phyloP scores from a whole-genome alignment of 2,329 filamentous ascomycete species.

The Aspergillus hiratsukae region DNA sequence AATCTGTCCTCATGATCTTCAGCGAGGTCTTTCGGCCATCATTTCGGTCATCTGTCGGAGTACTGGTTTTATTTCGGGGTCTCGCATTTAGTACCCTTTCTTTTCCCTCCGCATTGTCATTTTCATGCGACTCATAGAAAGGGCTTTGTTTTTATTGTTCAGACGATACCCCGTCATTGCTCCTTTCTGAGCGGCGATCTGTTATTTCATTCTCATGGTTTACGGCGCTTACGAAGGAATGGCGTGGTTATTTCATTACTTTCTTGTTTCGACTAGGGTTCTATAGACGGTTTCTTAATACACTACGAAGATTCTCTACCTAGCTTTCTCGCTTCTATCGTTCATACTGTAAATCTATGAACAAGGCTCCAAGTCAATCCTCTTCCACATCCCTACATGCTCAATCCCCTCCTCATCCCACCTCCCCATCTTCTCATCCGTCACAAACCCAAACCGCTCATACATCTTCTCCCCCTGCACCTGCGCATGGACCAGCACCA shows the following conservation, averaged over 20 bases:
- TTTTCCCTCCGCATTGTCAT: conserved; percentile 6
- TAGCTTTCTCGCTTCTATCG: too few relatives aligned
- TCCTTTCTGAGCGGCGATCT: conserved; percentile 22
- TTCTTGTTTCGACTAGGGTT: neutral
- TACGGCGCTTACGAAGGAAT: neutral
- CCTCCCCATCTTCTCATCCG: conserved; percentile 66
- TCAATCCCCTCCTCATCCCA: conserved; percentile 83
- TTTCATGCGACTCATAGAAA: conserved; percentile 9
- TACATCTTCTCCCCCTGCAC: conserved; percentile 61
- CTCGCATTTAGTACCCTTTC: conserved; percentile 6
- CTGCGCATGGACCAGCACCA: conserved; percentile 78
- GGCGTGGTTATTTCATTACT: conserved; percentile 2
- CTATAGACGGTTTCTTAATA: neutral
- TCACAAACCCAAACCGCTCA: conserved; percentile 65
- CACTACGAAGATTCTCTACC: neutral
- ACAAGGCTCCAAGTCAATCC: conserved; percentile 20
- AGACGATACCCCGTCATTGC: conserved; percentile 33
- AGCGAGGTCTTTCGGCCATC: conserved; percentile 1
- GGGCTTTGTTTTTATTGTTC: conserved; percentile 13
- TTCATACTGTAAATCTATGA: neutral
- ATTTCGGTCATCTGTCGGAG: conserved; percentile 15
- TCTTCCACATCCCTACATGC: conserved; percentile 79
- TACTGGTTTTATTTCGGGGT: conserved; percentile 5
- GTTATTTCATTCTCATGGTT: conserved; percentile 13
- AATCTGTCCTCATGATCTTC: conserved; percentile 6